Evolutionary conservation across 2,329 filamentous ascomycete genomes (phyloP).

Genomic region (Fusarium nygamai): DNA sequence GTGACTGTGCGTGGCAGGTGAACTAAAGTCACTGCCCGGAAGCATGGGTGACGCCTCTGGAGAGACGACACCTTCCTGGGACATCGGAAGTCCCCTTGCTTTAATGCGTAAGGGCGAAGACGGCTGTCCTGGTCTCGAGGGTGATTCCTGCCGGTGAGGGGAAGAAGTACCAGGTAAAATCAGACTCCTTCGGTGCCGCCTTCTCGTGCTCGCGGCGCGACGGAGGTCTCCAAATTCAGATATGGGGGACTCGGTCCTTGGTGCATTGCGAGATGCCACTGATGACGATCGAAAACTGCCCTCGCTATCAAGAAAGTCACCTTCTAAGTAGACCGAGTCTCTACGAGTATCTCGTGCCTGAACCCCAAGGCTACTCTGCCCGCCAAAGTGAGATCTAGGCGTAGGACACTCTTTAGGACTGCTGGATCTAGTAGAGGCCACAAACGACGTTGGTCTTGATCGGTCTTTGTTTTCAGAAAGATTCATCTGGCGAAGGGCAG

Average conservation of each 20-base stretch:
- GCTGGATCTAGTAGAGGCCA: constrained; percentile 83
- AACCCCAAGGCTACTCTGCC: constrained; percentile 62
- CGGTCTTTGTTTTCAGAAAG: constrained; percentile 43
- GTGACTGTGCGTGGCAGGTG: constrained; percentile 69
- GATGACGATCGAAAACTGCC: constrained; percentile 87
- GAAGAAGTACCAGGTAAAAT: constrained; percentile 83
- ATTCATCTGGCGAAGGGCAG: constrained; percentile 59
- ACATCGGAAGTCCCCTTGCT: constrained; percentile 70
- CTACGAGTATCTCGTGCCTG: constrained; percentile 74
- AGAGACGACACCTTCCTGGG: constrained; percentile 76
- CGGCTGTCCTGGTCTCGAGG: constrained; percentile 79
- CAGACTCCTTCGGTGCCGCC: constrained; percentile 87
- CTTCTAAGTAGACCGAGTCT: constrained; percentile 82
- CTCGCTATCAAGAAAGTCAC: constrained; percentile 87
- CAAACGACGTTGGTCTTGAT: constrained; percentile 62
- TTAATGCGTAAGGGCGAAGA: constrained; percentile 92
- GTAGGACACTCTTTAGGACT: constrained; percentile 93
- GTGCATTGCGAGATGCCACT: constrained; percentile 71
- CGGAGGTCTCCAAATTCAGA: constrained; percentile 84
- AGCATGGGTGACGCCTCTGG: constrained; percentile 92
- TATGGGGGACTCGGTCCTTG: constrained; percentile 87
- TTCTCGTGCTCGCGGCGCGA: constrained; percentile 79
- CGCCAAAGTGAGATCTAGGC: constrained; percentile 80
- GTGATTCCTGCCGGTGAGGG: constrained; percentile 87
- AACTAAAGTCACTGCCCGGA: constrained; percentile 82